Conservation (phyloP, 345 rosid species). For the Ceriops tagal region DNA sequence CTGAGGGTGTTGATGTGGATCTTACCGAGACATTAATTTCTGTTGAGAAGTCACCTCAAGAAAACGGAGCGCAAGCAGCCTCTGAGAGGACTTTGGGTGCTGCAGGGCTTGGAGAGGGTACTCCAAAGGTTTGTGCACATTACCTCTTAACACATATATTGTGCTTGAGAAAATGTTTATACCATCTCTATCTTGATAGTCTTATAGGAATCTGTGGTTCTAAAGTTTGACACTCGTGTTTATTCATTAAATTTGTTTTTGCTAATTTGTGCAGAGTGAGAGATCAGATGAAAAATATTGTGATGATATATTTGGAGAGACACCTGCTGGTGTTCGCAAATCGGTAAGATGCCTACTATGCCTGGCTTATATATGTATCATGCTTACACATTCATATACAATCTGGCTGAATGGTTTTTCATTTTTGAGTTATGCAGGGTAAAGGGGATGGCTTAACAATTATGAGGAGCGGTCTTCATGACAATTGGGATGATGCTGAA, state of each 20-base stretch:
- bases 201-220: too few relatives aligned
- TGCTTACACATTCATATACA: neutral
- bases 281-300: conserved; percentile 63
- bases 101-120: conserved; percentile 89
- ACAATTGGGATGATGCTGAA: conserved; percentile 99
- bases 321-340: conserved; percentile 69
- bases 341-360: conserved; percentile 32
- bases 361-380: neutral
- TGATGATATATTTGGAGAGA: conserved; percentile 96
- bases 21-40: conserved; percentile 44
- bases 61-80: conserved; percentile 38
- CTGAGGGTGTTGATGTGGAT: conserved; percentile 31
- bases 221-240: conserved; percentile 11
- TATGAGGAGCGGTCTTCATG: conserved; percentile 78
- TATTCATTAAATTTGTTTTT: conserved; percentile 14
- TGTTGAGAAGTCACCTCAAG: conserved; percentile 51
- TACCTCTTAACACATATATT: neutral
- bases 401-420: neutral
- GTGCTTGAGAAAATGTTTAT: too few relatives aligned
- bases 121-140: conserved; percentile 71
- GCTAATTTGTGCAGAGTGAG: conserved; percentile 68
- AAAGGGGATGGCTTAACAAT: conserved; percentile 66
- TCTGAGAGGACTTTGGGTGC: conserved; percentile 41
- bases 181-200: too few relatives aligned
- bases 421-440: conserved; percentile 42